These are phyloP conservation scores for Mycena epipterygia DNA, from an alignment of 768 basidiomycete genomes.

Conservation along the genomic window DNA sequence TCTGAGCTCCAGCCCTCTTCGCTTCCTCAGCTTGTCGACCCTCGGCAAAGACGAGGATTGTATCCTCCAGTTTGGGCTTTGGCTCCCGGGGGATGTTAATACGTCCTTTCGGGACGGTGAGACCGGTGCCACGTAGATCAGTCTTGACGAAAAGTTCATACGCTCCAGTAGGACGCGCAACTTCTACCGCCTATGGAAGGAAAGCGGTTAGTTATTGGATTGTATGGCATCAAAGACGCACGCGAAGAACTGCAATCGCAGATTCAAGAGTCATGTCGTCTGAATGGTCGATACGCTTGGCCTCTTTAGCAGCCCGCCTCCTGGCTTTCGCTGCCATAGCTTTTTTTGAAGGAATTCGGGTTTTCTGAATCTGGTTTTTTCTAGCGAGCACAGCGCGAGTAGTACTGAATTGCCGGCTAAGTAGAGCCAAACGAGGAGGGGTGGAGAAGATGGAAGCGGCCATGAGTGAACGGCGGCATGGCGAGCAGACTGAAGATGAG, in stretches of 20 bases:
- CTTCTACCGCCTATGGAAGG: constrained; percentile 90
- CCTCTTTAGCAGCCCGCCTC: constrained; percentile 67
- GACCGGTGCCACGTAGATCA: constrained; percentile 75
- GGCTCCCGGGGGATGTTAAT: constrained; percentile 88
- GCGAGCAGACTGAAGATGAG: constrained; percentile 13
- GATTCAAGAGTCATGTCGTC: constrained; percentile 77
- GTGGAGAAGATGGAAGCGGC: constrained; percentile 4
- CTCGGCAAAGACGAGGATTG: constrained; percentile 94
- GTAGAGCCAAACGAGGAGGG: background rate
- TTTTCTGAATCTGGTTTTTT: constrained; percentile 63
- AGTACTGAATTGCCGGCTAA: constrained; percentile 65
- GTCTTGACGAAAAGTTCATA: constrained; percentile 89
- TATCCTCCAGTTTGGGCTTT: constrained; percentile 77
- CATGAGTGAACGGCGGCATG: constrained; percentile 29
- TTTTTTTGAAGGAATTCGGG: constrained; percentile 77
- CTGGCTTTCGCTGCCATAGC: constrained; percentile 75
- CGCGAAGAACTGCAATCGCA: constrained; percentile 80
- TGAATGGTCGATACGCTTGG: constrained; percentile 68
- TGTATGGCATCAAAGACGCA: constrained; percentile 50
- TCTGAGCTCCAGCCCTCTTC: constrained; percentile 87
- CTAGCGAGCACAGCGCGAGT: constrained; percentile 62
- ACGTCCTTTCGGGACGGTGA: constrained; percentile 90
- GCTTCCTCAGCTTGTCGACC: constrained; percentile 88
- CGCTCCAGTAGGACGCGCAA: constrained; percentile 79
- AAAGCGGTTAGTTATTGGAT: constrained; percentile 12